A percentile compares a stretch with the other conserved stretches of the same genome.
These are phyloP conservation scores for Neltuma alba DNA, from an alignment of 306 rosid species.

Conservation along the genomic window DNA sequence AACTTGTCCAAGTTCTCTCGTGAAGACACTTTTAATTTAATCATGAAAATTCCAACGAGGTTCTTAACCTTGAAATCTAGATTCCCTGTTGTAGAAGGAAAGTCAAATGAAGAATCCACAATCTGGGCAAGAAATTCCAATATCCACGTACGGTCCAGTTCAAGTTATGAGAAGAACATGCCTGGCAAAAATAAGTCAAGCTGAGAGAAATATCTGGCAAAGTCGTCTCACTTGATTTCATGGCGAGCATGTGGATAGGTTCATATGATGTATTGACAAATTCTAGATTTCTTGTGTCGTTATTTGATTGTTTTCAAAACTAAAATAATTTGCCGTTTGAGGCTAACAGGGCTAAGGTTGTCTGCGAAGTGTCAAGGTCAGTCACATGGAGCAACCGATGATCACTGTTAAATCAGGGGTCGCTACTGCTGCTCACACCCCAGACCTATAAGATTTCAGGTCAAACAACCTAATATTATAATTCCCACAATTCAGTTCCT, in stretches of 20 bases:
- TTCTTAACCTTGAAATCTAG: neutral
- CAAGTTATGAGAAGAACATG: neutral
- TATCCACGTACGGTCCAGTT: neutral
- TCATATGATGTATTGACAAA: neutral
- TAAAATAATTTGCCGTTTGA: neutral
- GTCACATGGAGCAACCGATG: slow-evolving; percentile 1
- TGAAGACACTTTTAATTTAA: neutral
- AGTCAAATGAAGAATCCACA: neutral
- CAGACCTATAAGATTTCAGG: neutral
- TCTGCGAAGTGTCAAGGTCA: neutral
- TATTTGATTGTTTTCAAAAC: neutral
- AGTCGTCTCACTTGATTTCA: neutral
- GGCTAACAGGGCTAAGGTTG: neutral
- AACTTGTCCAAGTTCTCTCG: neutral
- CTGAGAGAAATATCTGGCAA: neutral
- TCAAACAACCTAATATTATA: neutral
- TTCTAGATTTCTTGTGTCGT: neutral
- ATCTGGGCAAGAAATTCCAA: neutral
- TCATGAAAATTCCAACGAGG: neutral
- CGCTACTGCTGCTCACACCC: neutral
- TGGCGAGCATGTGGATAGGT: neutral
- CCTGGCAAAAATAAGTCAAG: neutral
- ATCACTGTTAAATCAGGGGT: slow-evolving; percentile 16
- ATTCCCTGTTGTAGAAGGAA: neutral
- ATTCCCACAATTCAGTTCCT: neutral